phyloP scores from a whole-genome alignment of 176 grass and related monocot genomes.

The Pontederia paniculata region DNA sequence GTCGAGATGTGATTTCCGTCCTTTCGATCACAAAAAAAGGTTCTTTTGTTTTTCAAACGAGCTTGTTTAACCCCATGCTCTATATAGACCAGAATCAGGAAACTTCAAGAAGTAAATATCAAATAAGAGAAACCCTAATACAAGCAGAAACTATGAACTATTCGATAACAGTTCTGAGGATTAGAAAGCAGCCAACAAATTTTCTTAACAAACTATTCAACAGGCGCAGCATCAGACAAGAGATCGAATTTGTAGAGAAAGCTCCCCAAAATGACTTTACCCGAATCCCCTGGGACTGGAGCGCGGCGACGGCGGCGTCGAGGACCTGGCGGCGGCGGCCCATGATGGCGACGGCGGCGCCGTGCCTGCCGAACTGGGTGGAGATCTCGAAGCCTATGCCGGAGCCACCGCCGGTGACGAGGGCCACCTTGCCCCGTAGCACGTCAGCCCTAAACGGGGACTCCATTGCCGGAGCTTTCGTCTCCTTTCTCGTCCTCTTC shows the following conservation, averaged over 20 bases:
- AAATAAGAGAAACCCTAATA: too few species aligned
- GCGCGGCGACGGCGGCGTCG: conserved; percentile 58
- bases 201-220: neutral
- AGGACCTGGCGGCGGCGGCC: conserved; percentile 77
- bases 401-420: conserved; percentile 80
- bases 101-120: too few species aligned
- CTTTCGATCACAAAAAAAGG: too few species aligned
- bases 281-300: conserved; percentile 50
- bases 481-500: neutral
- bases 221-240: neutral
- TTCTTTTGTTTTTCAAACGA: too few species aligned
- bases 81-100: too few species aligned
- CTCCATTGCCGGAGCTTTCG: conserved; percentile 3
- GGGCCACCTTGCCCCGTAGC: conserved; percentile 58
- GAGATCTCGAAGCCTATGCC: conserved; percentile 81
- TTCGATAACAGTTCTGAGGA: too few species aligned
- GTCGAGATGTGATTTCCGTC: too few species aligned
- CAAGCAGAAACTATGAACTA: too few species aligned
- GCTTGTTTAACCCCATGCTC: too few species aligned
- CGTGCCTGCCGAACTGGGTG: conserved; percentile 63
- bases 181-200: too few species aligned
- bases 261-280: too few species aligned
- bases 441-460: conserved; percentile 68
- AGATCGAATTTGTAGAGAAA: neutral
- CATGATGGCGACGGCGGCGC: conserved; percentile 70